Conservation (phyloP, 1,284 basidiomycete species). For the Naganishia sp. region DNA sequence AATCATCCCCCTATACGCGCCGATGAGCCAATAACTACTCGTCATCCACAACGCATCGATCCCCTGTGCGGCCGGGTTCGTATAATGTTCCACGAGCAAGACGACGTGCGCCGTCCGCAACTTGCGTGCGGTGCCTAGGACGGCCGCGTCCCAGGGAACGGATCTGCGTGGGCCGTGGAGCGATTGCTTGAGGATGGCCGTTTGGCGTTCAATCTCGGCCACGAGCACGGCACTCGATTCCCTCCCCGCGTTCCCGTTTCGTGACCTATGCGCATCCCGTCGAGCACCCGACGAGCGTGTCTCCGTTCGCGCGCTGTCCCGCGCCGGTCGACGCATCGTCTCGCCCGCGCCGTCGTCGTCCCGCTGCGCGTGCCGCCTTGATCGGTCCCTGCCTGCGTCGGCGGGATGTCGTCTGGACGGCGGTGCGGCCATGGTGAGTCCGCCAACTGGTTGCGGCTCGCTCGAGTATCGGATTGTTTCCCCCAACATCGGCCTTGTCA, state of each 20-base stretch:
- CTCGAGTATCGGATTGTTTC: too few species aligned
- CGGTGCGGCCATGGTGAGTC: too few species aligned
- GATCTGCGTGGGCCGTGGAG: not conserved
- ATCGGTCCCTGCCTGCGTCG: too few species aligned
- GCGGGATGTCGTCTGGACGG: too few species aligned
- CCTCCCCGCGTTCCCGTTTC: not conserved
- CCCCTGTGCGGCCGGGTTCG: conserved; percentile 73
- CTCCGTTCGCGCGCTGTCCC: too few species aligned
- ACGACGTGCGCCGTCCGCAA: conserved; percentile 57
- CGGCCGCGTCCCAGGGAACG: conserved; percentile 22
- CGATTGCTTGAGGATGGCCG: conserved; percentile 4
- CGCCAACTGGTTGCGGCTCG: too few species aligned
- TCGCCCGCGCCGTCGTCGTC: too few species aligned
- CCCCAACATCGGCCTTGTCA: too few species aligned
- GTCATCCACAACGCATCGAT: conserved; percentile 88
- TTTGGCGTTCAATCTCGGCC: conserved; percentile 14
- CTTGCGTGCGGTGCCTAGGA: conserved; percentile 7
- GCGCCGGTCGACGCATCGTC: too few species aligned
- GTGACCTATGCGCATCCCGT: too few species aligned
- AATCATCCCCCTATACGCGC: conserved; percentile 76
- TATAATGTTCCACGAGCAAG: conserved; percentile 72
- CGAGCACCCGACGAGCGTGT: too few species aligned
- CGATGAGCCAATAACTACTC: conserved; percentile 83
- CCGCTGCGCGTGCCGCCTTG: too few species aligned
- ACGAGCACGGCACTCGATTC: conserved; percentile 2